These are phyloP conservation scores for Solanum paucissectum DNA, from an alignment of 257 asterid species.

Conservation along the genomic window DNA sequence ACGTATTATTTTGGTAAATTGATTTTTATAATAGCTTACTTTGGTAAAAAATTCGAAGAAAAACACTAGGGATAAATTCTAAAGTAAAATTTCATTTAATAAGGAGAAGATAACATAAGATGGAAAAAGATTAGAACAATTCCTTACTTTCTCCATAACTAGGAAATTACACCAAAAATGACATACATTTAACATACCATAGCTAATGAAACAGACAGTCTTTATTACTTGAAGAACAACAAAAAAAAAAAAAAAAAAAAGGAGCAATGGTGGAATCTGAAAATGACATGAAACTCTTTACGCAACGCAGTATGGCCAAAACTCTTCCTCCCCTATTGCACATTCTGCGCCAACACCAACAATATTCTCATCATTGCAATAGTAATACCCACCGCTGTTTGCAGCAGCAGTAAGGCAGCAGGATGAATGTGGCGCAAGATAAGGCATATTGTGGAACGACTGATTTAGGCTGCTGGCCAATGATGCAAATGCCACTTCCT, in stretches of 20 bases:
- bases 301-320: slow-evolving; percentile 75
- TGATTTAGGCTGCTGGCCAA: slow-evolving; percentile 44
- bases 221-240: neutral
- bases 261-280: neutral
- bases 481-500: slow-evolving; percentile 1
- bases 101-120: neutral
- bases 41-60: too few relatives aligned
- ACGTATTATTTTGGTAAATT: too few relatives aligned
- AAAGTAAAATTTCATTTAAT: neutral
- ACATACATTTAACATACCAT: neutral
- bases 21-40: too few relatives aligned
- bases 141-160: neutral
- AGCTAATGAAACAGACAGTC: neutral
- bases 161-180: neutral
- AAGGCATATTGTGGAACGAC: slow-evolving; percentile 83
- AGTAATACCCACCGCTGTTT: slow-evolving; percentile 32
- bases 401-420: slow-evolving; percentile 44
- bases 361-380: slow-evolving; percentile 38
- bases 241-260: neutral
- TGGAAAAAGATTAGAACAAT: neutral
- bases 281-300: slow-evolving; percentile 19
- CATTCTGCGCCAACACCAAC: slow-evolving; percentile 34
- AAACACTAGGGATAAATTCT: neutral
- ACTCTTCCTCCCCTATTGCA: slow-evolving; percentile 64
- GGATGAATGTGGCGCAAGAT: slow-evolving; percentile 36